Base-by-base conservation (phyloP, 768 basidiomycete genomes). In the Mycena pura region DNA sequence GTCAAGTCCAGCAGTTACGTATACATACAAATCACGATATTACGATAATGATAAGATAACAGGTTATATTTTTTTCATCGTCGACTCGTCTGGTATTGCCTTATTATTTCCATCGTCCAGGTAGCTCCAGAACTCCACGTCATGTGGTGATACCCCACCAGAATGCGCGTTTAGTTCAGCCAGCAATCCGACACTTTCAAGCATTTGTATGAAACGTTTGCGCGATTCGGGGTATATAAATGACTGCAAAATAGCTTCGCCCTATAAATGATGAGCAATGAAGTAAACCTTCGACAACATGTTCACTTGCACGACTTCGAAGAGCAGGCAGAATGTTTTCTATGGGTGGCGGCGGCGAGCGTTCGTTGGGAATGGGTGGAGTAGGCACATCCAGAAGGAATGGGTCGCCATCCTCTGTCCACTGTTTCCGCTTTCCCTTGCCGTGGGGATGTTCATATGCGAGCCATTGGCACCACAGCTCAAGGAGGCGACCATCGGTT, bases 201-300 rank as follows among this genome's bases (percentile, higher is more conserved):
- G 66, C 21, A 91, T 75, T 48, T 80, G 74, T n/a, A 90, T 64
- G 53, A 93, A 87, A 53, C 83, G 79, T 3, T 84, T 86, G 5
- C 92, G 84, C 13, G 92, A 92, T 57, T 92, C 89, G 2, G 92
- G 92, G 68, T 83, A 93, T 39, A 91, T 74, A 68, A 92, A 91
- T 1, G 80, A 74, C 14, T 74, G 78, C 38, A 92, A 72, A 41
- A 94, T 74, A 3, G 81, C 73, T 25, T 78, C 76, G 34, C 82
- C 84, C 92, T 93, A 39, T 73, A 9, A 68, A 56, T 54, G 27
- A 60, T 28, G 34, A 45, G 22, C 19, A 27, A 29, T 25, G 19
- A 31, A 56, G 27, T 19, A 27, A 36, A 9, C 9, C 9, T 36
- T 15, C 5, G 36, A 29, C 24, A 57, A 59, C n/a, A 53, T 47